Evolutionary conservation across 345 rosid genomes (phyloP).

Genomic region (Trapa bicornis): DNA sequence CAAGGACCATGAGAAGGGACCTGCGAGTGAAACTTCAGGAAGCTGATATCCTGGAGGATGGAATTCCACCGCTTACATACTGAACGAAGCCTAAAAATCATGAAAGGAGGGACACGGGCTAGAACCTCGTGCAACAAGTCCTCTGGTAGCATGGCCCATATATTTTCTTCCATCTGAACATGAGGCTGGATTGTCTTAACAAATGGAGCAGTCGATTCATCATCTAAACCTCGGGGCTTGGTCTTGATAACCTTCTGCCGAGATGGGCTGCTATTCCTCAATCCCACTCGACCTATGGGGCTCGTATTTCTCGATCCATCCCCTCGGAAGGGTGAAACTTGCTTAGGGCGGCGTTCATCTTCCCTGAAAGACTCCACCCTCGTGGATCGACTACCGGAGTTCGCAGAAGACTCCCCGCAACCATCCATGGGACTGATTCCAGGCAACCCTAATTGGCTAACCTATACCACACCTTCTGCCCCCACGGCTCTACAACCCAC

Average conservation of each 20-base stretch:
- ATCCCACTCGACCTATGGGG: constrained; percentile 60
- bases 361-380: constrained; percentile 17
- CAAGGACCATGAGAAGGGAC: constrained; percentile 72
- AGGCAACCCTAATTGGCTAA: constrained; percentile 1
- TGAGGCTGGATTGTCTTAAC: constrained; percentile 53
- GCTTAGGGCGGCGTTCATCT: constrained; percentile 45
- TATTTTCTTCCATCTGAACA: constrained; percentile 79
- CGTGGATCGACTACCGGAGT: constrained; percentile 18
- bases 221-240: constrained; percentile 90
- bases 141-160: constrained; percentile 97
- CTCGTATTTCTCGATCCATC: constrained; percentile 68
- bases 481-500: background rate
- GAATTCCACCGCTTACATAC: constrained; percentile 84
- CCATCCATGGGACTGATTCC: constrained; percentile 30
- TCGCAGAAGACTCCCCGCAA: constrained; percentile 28
- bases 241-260: constrained; percentile 80
- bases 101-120: constrained; percentile 85
- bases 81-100: constrained; percentile 81
- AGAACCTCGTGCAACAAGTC: constrained; percentile 82
- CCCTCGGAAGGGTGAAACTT: constrained; percentile 44
- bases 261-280: constrained; percentile 77
- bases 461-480: background rate
- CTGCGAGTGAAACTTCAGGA: constrained; percentile 67
- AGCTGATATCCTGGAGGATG: constrained; percentile 74
- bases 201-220: constrained; percentile 72